These are phyloP conservation scores for Candida labiduridarum DNA, from an alignment of 1,139 yeast genomes.

Conservation along the genomic window DNA sequence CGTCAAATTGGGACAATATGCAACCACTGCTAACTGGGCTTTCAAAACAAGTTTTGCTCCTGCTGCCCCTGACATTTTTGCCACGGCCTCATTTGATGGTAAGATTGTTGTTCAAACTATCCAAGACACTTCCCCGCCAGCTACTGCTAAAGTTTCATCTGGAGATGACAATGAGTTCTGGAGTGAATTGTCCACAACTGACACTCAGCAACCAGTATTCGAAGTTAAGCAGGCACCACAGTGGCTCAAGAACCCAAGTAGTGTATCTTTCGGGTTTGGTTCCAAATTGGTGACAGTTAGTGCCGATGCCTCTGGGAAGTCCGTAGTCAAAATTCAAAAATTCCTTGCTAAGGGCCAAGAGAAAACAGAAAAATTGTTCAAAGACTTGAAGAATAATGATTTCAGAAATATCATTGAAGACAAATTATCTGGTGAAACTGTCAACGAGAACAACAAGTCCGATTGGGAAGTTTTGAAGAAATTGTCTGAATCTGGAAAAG, in stretches of 20 bases:
- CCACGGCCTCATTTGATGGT: conserved; percentile 92
- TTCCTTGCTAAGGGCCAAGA: conserved; percentile 41
- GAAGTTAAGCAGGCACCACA: conserved; percentile 78
- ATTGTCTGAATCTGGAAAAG: conserved; percentile 54
- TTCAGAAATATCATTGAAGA: conserved; percentile 57
- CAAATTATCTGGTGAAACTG: conserved; percentile 43
- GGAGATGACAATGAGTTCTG: conserved; percentile 75
- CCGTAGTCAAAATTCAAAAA: conserved; percentile 53
- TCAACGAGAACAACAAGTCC: conserved; percentile 49
- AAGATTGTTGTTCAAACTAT: conserved; percentile 81
- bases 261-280: conserved; percentile 91
- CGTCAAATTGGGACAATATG: conserved; percentile 78
- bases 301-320: conserved; percentile 41
- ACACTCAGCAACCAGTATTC: conserved; percentile 73
- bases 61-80: conserved; percentile 84
- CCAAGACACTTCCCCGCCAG: conserved; percentile 76
- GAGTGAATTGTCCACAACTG: conserved; percentile 74
- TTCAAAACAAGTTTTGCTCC: conserved; percentile 90
- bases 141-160: conserved; percentile 46
- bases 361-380: conserved; percentile 50
- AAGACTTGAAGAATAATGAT: conserved; percentile 61
- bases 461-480: conserved; percentile 80
- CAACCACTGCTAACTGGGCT: conserved; percentile 92
- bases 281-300: conserved; percentile 74
- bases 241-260: conserved; percentile 80